A percentile compares a stretch with the other conserved stretches of the same genome.
Conservation (phyloP, 164 flowering plant species). For the grape (Vitis vinifera) region ASM3070453v1 NC_081805.1:7584501-7585000, state of each 20-base stretch:
- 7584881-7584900: neutral
- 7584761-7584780: slow-evolving; percentile 46
- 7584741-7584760: slow-evolving; percentile 54
- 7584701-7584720: slow-evolving; percentile 47
- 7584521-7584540: too few species aligned
- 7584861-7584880: too few species aligned
- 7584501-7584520: too few species aligned
- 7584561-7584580: too few species aligned
- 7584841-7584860: slow-evolving; percentile 45
- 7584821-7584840: slow-evolving; percentile 59
- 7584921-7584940: too few species aligned
- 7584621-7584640: neutral
- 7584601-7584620: too few species aligned
- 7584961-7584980: too few species aligned
- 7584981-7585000: too few species aligned
- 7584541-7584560: too few species aligned
- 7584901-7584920: too few species aligned
- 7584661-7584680: neutral
- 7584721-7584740: slow-evolving; percentile 56
- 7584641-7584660: neutral
- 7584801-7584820: slow-evolving; percentile 70
- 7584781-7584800: slow-evolving; percentile 69
- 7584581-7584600: too few species aligned
- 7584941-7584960: too few species aligned
- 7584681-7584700: slow-evolving; percentile 71